Percentiles rank a stretch among this genome's conserved stretches.
These are phyloP conservation scores for Liquidambar formosana DNA, from an alignment of 164 flowering plant genomes.

Conservation along the genomic window DNA sequence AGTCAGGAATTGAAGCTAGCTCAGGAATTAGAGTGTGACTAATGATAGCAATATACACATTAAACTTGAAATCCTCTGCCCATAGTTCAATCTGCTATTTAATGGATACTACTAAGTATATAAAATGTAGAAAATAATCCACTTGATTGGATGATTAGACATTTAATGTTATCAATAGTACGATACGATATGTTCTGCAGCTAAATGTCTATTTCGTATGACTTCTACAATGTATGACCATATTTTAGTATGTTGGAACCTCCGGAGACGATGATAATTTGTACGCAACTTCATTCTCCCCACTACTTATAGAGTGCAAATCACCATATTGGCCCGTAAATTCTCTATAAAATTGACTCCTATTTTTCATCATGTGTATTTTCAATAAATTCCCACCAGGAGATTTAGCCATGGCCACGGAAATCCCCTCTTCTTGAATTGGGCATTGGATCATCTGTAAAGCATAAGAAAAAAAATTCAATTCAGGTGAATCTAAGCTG, in stretches of 20 bases:
- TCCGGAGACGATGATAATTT: background rate
- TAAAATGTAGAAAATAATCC: background rate
- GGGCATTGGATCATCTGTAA: conserved; percentile 33
- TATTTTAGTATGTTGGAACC: background rate
- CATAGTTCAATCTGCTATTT: no score
- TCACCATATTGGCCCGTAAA: background rate
- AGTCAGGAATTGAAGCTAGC: no score
- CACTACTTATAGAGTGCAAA: background rate
- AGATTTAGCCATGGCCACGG: conserved; percentile 12
- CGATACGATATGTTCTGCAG: background rate
- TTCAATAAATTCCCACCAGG: background rate
- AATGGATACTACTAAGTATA: no score
- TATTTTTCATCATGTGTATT: background rate
- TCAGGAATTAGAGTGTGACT: no score
- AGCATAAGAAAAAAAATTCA: background rate
- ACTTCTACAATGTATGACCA: background rate
- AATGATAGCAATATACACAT: no score
- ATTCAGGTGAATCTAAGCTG: background rate
- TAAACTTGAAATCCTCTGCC: no score
- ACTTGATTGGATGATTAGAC: background rate
- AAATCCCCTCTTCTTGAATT: conserved; percentile 36
- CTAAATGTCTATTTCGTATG: background rate
- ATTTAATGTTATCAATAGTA: background rate
- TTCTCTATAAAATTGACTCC: conserved; percentile 5
- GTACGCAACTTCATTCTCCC: background rate